Evolutionary conservation across 768 basidiomycete species (phyloP).

Genomic region (Sarcodon aspratus): DNA sequence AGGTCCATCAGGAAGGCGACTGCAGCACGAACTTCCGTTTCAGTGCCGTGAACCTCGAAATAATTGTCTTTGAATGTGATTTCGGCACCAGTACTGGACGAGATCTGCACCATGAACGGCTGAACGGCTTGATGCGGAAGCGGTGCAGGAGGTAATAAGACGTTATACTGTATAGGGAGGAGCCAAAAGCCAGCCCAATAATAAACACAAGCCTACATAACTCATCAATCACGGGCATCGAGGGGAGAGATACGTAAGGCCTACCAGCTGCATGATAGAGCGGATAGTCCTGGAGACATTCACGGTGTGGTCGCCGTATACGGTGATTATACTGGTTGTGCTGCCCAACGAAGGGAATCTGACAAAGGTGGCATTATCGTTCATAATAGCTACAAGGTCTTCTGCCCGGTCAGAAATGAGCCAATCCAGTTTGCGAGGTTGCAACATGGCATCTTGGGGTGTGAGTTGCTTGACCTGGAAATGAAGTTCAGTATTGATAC

Average conservation of each 20-base stretch:
- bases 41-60: slow-evolving; percentile 93
- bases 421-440: slow-evolving; percentile 94
- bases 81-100: slow-evolving; percentile 81
- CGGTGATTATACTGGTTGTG: slow-evolving; percentile 85
- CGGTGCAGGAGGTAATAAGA: slow-evolving; percentile 71
- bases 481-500: not conserved
- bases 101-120: slow-evolving; percentile 77
- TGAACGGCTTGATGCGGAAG: slow-evolving; percentile 78
- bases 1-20: slow-evolving; percentile 81
- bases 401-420: slow-evolving; percentile 95
- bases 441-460: slow-evolving; percentile 82
- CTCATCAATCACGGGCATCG: slow-evolving; percentile 2
- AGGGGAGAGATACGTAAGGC: slow-evolving; percentile 19
- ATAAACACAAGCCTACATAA: slow-evolving; percentile 75
- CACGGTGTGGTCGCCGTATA: slow-evolving; percentile 88
- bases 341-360: slow-evolving; percentile 89
- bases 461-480: slow-evolving; percentile 77
- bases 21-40: slow-evolving; percentile 81
- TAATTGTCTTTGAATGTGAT: slow-evolving; percentile 96
- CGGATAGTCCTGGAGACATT: slow-evolving; percentile 92
- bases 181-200: slow-evolving; percentile 98
- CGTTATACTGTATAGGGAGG: slow-evolving; percentile 87
- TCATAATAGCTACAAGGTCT: slow-evolving; percentile 87
- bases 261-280: slow-evolving; percentile 87
- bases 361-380: slow-evolving; percentile 93